Evolutionary conservation across 2,329 filamentous ascomycete species (phyloP), one percentile per base, ranked within the genome.

Genomic region (Trichoderma sp.): DNA sequence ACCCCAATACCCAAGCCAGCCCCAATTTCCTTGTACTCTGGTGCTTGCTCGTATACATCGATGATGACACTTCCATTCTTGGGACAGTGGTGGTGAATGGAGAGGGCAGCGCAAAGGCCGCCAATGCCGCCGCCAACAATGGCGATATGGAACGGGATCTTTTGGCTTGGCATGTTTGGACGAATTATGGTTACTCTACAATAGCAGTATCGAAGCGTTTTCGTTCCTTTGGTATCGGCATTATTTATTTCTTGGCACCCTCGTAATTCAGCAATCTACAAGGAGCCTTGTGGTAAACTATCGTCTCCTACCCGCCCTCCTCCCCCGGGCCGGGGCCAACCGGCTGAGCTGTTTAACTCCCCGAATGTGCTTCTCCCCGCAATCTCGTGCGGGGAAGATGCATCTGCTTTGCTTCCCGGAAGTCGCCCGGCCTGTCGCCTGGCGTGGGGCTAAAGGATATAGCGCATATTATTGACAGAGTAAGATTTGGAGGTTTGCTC

Each of bases 111-210:
- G 32, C 66, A 68, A n/a, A 68, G 66, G 39, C 66, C 66, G 8
- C 66, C 66, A 50, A 68, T 68, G 66, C 66, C 66, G 39, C 66
- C 66, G 26, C 66, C 66, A 50, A 68, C 55, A n/a, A 68, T 30
- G n/a, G 66, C 66, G n/a, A 68, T 61, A 36, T 68, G 66, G 15
- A 68, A 68, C 7, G 55, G 66, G 36, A 68, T 55, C 55, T 68
- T 68, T 26, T 68, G 66, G 17, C 66, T 68, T 17, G 66, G 66
- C 66, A 68, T 68, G 9, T 30, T 68, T n/a, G n/a, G 30, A 17
- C 12, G 28, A 36, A 34, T 23, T 20, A 47, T 26, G 11, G 4
- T 59, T 43, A 26, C 43, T 47, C n/a, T 26, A n/a, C 12, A 57
- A 61, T 4, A 39, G 26, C 39, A 26, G 13, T 32, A 50, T 15